Percentiles rank a stretch among this genome's conserved stretches.
phyloP scores from a whole-genome alignment of 257 asterid genomes.

The Cynanchum wilfordii region DNA sequence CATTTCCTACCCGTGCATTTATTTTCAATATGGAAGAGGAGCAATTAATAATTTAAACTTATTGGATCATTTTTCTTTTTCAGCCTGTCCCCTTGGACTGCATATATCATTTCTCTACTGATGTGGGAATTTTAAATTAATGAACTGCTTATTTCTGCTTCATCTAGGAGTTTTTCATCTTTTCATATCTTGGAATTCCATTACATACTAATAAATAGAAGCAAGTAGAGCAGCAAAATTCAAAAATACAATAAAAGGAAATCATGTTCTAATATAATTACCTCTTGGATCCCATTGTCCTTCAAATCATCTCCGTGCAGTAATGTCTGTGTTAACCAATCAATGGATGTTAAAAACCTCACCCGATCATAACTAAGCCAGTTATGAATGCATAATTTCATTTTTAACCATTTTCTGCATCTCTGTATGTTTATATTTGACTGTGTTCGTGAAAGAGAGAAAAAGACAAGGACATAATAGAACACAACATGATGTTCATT shows the following conservation, averaged over 20 bases:
- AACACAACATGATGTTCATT: neutral
- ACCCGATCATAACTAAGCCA: neutral
- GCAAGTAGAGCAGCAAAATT: neutral
- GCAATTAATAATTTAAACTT: neutral
- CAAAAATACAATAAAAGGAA: constrained; percentile 17
- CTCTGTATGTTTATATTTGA: neutral
- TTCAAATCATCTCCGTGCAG: constrained; percentile 82
- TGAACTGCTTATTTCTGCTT: neutral
- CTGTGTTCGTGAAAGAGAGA: neutral
- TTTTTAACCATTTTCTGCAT: neutral
- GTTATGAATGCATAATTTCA: neutral
- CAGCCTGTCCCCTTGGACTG: neutral
- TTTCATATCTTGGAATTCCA: neutral
- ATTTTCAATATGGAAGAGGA: neutral
- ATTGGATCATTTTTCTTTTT: neutral
- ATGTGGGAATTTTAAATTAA: neutral
- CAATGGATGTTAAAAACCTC: constrained; percentile 19
- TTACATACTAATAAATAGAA: neutral
- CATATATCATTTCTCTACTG: constrained; percentile 1
- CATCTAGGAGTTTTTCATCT: too few species aligned
- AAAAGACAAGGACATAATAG: neutral
- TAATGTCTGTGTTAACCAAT: constrained; percentile 52
- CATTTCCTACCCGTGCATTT: neutral
- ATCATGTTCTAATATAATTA: constrained; percentile 33
- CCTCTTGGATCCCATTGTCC: constrained; percentile 89